Evolutionary conservation across 805 yeast genomes (phyloP), one percentile per base, ranked within the genome.

Genomic region (Kazachstania africana): DNA sequence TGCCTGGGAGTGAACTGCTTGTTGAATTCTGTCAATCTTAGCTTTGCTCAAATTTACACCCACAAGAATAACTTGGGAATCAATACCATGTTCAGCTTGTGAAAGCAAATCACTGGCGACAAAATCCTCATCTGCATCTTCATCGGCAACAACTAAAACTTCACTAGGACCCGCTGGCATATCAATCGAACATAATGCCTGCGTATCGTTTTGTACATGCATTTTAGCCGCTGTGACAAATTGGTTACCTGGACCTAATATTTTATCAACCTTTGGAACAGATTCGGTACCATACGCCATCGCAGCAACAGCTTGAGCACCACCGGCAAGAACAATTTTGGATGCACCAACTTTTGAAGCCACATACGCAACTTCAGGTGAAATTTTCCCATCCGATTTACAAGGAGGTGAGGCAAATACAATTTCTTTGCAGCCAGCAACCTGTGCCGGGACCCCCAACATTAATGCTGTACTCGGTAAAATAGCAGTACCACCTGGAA

Each of bases 121-220:
- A 57, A 83, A 91, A 49, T 85, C 95, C 16, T 94, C 88, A 59
- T 85, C 95, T 9, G 96, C 83, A 28, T 69, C 51, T 37, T 66
- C 71, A 55, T 91, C 99, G 29, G 95, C 94, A 45, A 91, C 66
- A n/a, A 88, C 99, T 37, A 91, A 66, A 16, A 91, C 99, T 61
- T 91, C 99, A 32, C 94, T 81, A 18, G 99, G 99, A 8, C 99
- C 99, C 16, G 99, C 99, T 30, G 99, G 99, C 97, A 91, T 88
- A 58, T 91, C 99, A 45, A 91, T 91, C 12, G 95, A 81, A 53
- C 95, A 91, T 50, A 87, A 64, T 6, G 98, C 97, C 40, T 78
- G 78, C 1, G 95, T 81, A 53, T 91, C 98, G 50, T 91, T 93
- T 48, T 88, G 91, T 31, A 93, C 91, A 53, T 79, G 65, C 99